A percentile compares a stretch with the other conserved stretches of the same genome.
phyloP scores from a whole-genome alignment of 2,329 filamentous ascomycete species.

The Aspergillus tanneri region DNA sequence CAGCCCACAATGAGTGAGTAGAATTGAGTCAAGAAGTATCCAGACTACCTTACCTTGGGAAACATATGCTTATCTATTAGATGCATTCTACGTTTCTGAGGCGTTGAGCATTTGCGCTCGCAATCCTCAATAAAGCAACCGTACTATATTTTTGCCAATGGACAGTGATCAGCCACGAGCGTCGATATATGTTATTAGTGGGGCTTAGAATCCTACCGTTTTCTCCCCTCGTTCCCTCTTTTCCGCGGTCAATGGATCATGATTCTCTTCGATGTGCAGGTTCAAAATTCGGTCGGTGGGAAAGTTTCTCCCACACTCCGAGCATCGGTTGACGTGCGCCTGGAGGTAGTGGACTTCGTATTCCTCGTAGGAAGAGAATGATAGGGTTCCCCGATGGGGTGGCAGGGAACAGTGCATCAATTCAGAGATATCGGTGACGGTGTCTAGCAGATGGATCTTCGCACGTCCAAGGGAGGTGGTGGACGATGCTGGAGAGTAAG shows the following conservation, averaged over 20 bases:
- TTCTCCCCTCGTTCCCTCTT: slow-evolving; percentile 78
- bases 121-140: slow-evolving; percentile 88
- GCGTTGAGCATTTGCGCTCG: slow-evolving; percentile 77
- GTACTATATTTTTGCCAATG: slow-evolving; percentile 58
- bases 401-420: slow-evolving; percentile 80
- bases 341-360: slow-evolving; percentile 86
- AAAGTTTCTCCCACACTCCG: slow-evolving; percentile 82
- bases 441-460: slow-evolving; percentile 64
- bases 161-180: slow-evolving; percentile 1
- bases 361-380: slow-evolving; percentile 72
- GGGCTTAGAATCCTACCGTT: slow-evolving; percentile 59
- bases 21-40: too few species aligned
- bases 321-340: slow-evolving; percentile 78
- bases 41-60: slow-evolving; percentile 65
- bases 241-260: slow-evolving; percentile 75
- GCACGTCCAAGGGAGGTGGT: slow-evolving; percentile 29
- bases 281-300: slow-evolving; percentile 77
- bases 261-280: slow-evolving; percentile 86
- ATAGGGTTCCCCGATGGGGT: slow-evolving; percentile 68
- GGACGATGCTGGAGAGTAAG: slow-evolving; percentile 29
- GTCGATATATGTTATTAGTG: background rate
- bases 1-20: too few species aligned
- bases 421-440: slow-evolving; percentile 30
- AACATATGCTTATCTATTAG: slow-evolving; percentile 94
- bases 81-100: slow-evolving; percentile 81